Base-by-base conservation (phyloP, 345 rosid species). In the Aethionema arabicum region DNA sequence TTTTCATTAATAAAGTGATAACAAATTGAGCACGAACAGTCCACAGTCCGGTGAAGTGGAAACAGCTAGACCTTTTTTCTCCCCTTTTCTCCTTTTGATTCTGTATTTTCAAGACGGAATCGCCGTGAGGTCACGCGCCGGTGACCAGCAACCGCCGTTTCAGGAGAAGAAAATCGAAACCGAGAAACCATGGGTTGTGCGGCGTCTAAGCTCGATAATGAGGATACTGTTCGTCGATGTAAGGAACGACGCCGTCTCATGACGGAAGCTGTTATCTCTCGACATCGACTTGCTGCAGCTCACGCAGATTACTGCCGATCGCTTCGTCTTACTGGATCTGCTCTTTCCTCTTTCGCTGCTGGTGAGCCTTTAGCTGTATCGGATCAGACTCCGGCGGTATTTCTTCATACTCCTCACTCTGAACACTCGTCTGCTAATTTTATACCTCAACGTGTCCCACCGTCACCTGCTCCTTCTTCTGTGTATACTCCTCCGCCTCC, bases 241-340 rank as follows among this genome's bases (percentile, higher is more conserved):
- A 93, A 93, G 66, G 97, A 93, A 12, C 91, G 99, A 4, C 95
- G 99, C 70, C 97, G 95, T 80, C 76, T 93, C 4, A 90, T 93
- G 80, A 84, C 89, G 55, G 95, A 87, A 58, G 89, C 97, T 15
- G 96, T 93, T 47, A 69, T 48, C 62, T 82, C 99, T 4, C 87
- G 99, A 8, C 96, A 90, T 77, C 87, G 80, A 36, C 74, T 93
- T 0, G 97, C 99, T 27, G 82, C 86, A 0, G 96, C 99, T 50
- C 97, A 90, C 78, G 86, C 97, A 29, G 99, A 93, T 57, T 93
- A 93, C 76, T 87, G 90, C 76, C 83, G 90, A 40, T 84, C 92
- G 5, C 90, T 93, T 37, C 95, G 95, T 40, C 55, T 77, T 41
- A 88, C 97, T 1, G 99, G 99, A 77, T 78, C 84, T 7, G 96